A percentile compares a stretch with the other conserved stretches of the same genome.
phyloP scores from a whole-genome alignment of 2,329 filamentous ascomycete species.

The Microthyrium microscopicum region DNA sequence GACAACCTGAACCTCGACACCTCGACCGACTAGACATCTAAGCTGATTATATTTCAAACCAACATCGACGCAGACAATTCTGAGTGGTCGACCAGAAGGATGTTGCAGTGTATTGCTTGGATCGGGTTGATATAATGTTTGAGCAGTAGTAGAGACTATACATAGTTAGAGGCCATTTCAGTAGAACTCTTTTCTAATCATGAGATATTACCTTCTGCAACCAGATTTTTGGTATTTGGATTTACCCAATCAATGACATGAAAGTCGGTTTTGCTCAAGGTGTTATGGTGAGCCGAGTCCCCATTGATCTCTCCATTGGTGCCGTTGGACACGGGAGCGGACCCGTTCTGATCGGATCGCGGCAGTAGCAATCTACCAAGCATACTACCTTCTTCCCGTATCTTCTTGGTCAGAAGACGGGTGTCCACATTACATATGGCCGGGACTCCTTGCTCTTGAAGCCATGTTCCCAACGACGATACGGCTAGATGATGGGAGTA shows the following conservation, averaged over 20 bases:
- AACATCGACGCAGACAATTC: constrained; percentile 86
- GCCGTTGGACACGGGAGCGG: constrained; percentile 21
- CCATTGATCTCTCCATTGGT: constrained; percentile 19
- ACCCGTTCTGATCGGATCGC: constrained; percentile 14
- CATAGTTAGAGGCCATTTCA: constrained; percentile 7
- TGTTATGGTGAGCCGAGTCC: constrained; percentile 27
- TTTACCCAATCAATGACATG: constrained; percentile 78
- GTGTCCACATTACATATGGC: constrained; percentile 95
- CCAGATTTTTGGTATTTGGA: constrained; percentile 83
- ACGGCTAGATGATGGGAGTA: constrained; percentile 87
- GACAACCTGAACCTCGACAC: constrained; percentile 84
- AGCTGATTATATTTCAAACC: constrained; percentile 98
- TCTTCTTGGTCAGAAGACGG: constrained; percentile 80
- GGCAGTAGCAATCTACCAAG: constrained; percentile 75
- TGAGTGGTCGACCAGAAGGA: constrained; percentile 71
- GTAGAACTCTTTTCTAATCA: background rate
- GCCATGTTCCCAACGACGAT: constrained; percentile 83
- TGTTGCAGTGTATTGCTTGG: constrained; percentile 59
- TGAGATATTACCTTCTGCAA: constrained; percentile 64
- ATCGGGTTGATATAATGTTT: constrained; percentile 70
- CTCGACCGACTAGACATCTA: constrained; percentile 76
- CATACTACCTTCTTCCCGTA: constrained; percentile 90
- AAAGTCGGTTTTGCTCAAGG: constrained; percentile 46
- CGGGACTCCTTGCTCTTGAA: constrained; percentile 88
- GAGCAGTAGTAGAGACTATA: constrained; percentile 73